These are phyloP conservation scores for Paraconiothyrium brasiliense DNA, from an alignment of 2,329 filamentous ascomycete species.

Conservation along the genomic window DNA sequence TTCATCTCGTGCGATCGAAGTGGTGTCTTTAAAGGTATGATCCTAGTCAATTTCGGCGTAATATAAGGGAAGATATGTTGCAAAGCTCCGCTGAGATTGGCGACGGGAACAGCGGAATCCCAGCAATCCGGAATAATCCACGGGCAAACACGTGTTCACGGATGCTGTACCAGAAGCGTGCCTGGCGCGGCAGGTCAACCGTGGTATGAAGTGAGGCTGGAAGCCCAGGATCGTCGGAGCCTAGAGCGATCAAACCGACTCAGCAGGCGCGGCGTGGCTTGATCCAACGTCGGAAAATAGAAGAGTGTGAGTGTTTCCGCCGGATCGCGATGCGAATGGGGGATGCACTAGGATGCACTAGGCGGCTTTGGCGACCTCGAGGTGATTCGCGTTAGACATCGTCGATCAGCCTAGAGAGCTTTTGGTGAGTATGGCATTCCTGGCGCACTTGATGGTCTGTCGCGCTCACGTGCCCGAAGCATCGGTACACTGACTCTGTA, in stretches of 20 bases:
- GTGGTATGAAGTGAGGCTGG: not conserved
- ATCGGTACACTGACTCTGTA: not conserved
- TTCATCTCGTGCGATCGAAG: no score
- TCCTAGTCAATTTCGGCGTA: no score
- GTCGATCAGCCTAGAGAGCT: not conserved
- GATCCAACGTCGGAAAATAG: not conserved
- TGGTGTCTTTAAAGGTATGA: no score
- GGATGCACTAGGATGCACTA: not conserved
- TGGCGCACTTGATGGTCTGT: not conserved
- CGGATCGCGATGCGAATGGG: not conserved
- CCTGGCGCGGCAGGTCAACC: not conserved
- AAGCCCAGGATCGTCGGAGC: not conserved
- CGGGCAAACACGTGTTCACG: constrained; percentile 10
- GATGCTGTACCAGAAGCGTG: not conserved
- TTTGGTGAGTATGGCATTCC: not conserved
- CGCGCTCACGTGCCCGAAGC: not conserved
- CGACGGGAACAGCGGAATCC: no score
- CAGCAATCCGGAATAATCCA: not conserved
- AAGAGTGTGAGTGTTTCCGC: not conserved
- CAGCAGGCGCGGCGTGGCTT: not conserved
- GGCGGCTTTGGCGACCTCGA: no score
- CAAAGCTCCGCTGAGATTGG: no score
- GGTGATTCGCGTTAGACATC: no score
- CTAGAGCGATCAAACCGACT: not conserved
- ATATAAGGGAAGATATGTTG: no score